Evolutionary conservation across 139 green algal genomes (phyloP), one percentile per base, ranked within the genome.

Genomic region (Microglena sp.): DNA sequence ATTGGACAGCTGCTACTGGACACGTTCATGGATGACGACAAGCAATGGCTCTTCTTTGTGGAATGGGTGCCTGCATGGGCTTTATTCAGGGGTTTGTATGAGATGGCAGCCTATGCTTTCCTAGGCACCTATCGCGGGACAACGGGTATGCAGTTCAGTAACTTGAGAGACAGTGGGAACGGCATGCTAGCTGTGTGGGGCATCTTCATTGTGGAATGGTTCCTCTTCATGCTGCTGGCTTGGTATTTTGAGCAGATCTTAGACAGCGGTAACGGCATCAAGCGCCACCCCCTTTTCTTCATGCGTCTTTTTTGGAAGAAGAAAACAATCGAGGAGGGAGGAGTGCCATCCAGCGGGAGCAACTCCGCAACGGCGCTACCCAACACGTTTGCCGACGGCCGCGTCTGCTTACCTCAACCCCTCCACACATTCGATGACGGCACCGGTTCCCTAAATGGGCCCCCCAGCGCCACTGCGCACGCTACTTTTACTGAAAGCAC

Each of bases 281-380:
- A 72, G 0, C 77, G 80, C 31, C 86, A 93, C 70, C 87, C 87
- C 18, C 86, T 97, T 33, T 97, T 93, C 80, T 95, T 96, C 86
- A 68, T 97, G n/a, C n/a, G n/a, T n/a, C n/a, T n/a, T n/a, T n/a
- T n/a, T n/a, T n/a, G n/a, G 69, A 83, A 2, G n/a, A n/a, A n/a
- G n/a, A n/a, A n/a, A n/a, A n/a, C n/a, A n/a, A n/a, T n/a, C n/a
- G n/a, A n/a, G n/a, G n/a, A n/a, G n/a, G n/a, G n/a, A n/a, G n/a
- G n/a, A n/a, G n/a, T n/a, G n/a, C n/a, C n/a, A n/a, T n/a, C n/a
- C n/a, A n/a, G n/a, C n/a, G n/a, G n/a, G n/a, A n/a, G n/a, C n/a
- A n/a, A n/a, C n/a, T n/a, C n/a, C n/a, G n/a, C n/a, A n/a, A n/a
- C n/a, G n/a, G n/a, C n/a, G n/a, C n/a, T n/a, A n/a, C n/a, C n/a